A percentile compares a stretch with the other conserved stretches of the same genome.
phyloP scores from a whole-genome alignment of 2,329 filamentous ascomycete species.

The Verticillium nubilum region DNA sequence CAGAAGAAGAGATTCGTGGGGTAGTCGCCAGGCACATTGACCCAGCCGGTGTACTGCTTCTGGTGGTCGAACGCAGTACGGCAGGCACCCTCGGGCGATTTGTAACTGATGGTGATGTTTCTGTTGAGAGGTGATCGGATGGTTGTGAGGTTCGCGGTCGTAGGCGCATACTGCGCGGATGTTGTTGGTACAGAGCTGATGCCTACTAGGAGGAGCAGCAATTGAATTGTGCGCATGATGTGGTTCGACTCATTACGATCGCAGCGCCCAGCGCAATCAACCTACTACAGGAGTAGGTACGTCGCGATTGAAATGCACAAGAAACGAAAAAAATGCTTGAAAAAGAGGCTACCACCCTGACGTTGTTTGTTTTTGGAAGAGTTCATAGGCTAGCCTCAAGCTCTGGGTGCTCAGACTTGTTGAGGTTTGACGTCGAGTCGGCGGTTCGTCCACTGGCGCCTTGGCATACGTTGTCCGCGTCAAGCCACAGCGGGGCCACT shows the following conservation, averaged over 20 bases:
- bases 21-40: constrained; percentile 52
- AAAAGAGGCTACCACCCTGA: background rate
- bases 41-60: constrained; percentile 67
- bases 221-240: constrained; percentile 7
- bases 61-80: constrained; percentile 59
- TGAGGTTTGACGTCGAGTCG: background rate
- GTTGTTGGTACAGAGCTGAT: background rate
- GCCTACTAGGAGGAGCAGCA: constrained; percentile 2
- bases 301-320: background rate
- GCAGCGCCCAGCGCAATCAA: constrained; percentile 8
- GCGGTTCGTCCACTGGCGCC: background rate
- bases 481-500: background rate
- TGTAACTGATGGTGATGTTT: constrained; percentile 64
- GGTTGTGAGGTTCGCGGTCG: constrained; percentile 40
- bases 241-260: constrained; percentile 9
- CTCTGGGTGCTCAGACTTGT: background rate
- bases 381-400: background rate
- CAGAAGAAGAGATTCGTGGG: constrained; percentile 47
- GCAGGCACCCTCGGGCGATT: constrained; percentile 55
- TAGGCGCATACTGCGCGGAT: constrained; percentile 7
- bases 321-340: background rate
- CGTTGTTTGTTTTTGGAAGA: background rate
- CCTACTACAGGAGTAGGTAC: background rate
- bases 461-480: background rate
- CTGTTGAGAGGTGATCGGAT: constrained; percentile 57